phyloP scores from a whole-genome alignment of 2,329 filamentous ascomycete genomes.

The Phyllosticta paracitricarpa region DNA sequence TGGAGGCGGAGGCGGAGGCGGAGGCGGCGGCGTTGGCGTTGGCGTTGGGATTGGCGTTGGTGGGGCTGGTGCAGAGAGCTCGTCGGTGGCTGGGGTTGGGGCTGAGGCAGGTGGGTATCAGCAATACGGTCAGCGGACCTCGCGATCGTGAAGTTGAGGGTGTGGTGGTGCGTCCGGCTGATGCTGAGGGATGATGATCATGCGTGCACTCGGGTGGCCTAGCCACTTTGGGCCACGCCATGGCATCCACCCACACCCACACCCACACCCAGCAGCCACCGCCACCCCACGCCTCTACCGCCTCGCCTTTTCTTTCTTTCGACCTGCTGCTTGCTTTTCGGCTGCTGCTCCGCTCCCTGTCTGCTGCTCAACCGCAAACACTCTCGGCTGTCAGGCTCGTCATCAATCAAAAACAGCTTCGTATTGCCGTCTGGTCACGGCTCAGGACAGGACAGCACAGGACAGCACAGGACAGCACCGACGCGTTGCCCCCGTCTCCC shows the following conservation, averaged over 20 bases:
- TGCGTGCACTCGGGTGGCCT: conserved; percentile 5
- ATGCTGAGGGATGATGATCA: conserved; percentile 7
- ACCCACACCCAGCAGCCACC: background rate
- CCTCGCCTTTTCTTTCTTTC: background rate
- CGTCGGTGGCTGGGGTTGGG: conserved; percentile 11
- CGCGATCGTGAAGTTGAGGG: conserved; percentile 22
- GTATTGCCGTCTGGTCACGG: background rate
- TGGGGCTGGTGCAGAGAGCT: background rate
- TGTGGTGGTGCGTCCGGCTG: conserved; percentile 9
- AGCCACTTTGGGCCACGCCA: background rate
- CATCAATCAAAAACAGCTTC: background rate
- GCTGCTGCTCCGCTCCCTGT: background rate
- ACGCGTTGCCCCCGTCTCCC: background rate
- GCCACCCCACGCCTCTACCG: background rate
- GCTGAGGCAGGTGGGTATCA: conserved; percentile 20
- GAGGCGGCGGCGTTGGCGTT: background rate
- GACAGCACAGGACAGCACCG: background rate
- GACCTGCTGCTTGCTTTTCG: background rate
- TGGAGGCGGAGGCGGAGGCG: conserved; percentile 18
- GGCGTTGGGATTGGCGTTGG: background rate
- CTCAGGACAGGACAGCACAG: too few relatives aligned
- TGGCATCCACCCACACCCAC: background rate
- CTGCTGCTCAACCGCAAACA: too few relatives aligned
- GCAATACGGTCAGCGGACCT: conserved; percentile 27
- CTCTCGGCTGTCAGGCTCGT: background rate